Evolutionary conservation across 73 alveolate genomes (phyloP).

Genomic region (Uronychia binucleata): DNA sequence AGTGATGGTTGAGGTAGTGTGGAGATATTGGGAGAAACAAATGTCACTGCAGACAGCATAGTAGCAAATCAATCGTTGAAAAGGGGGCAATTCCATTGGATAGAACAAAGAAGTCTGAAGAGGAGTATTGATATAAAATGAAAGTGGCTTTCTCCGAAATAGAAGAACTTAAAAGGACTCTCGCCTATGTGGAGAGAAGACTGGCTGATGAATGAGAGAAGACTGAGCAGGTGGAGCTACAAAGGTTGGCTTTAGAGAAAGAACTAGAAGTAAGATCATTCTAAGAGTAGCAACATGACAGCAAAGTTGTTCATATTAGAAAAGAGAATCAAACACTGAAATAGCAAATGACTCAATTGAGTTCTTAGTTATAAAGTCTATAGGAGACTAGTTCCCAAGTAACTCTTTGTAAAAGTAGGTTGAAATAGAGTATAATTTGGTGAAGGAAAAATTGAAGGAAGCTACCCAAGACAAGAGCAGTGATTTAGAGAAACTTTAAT

Average conservation of each 20-base stretch:
- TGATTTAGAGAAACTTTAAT: neutral
- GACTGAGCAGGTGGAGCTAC: neutral
- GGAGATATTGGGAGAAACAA: too few relatives aligned
- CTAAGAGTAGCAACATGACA: neutral
- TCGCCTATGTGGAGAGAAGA: neutral
- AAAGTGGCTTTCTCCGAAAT: neutral
- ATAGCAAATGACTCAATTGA: too few relatives aligned
- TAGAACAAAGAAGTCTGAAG: too few relatives aligned
- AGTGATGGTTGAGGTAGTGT: too few relatives aligned
- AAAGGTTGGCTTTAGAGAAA: neutral
- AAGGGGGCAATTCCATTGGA: too few relatives aligned
- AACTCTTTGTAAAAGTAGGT: neutral
- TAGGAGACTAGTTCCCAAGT: neutral
- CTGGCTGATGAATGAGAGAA: neutral
- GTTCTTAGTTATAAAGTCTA: neutral
- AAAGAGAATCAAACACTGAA: neutral
- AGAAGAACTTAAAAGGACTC: neutral
- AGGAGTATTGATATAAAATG: too few relatives aligned
- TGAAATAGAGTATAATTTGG: neutral
- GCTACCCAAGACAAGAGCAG: neutral
- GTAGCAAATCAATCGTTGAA: too few relatives aligned
- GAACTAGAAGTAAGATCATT: neutral
- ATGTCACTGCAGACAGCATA: too few relatives aligned
- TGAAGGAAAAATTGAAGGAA: neutral
- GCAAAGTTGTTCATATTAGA: neutral